Percentiles rank a stretch among this genome's conserved stretches.
Conservation (phyloP, 208 protist species). For the Phytomonas sp. region DNA sequence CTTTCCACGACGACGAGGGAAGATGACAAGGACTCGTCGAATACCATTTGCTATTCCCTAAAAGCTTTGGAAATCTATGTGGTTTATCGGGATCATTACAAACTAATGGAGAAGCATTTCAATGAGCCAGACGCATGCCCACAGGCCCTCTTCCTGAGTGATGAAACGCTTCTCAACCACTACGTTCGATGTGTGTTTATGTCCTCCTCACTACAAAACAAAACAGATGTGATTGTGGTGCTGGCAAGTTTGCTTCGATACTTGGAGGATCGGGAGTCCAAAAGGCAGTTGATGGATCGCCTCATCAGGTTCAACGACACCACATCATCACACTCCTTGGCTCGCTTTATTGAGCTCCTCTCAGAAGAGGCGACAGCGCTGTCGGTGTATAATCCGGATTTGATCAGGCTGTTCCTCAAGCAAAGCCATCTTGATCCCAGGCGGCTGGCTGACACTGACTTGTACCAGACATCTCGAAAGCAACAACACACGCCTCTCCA, state of each 20-base stretch:
- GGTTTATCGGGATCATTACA: neutral
- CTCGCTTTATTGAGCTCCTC: conserved; percentile 30
- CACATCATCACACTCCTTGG: neutral
- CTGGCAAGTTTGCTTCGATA: neutral
- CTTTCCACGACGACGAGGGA: neutral
- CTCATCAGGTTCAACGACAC: conserved; percentile 25
- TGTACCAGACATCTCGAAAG: neutral
- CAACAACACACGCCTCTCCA: conserved; percentile 8
- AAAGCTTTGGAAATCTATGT: conserved; percentile 1
- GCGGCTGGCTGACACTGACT: neutral
- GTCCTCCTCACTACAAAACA: neutral
- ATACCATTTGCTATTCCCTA: neutral
- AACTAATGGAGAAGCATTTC: conserved; percentile 1
- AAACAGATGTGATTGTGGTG: neutral
- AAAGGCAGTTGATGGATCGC: conserved; percentile 20
- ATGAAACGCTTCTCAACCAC: conserved; percentile 13
- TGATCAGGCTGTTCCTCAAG: conserved; percentile 27
- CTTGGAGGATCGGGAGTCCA: conserved; percentile 10
- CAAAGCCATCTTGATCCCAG: conserved; percentile 22
- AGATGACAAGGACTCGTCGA: neutral
- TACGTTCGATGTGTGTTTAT: conserved; percentile 11
- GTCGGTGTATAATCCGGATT: conserved; percentile 14
- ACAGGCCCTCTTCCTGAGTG: neutral
- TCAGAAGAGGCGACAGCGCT: conserved; percentile 20
- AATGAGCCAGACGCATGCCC: neutral